Conservation (phyloP, 2,329 filamentous ascomycete genomes). For the Zopfia rhizophila region DNA sequence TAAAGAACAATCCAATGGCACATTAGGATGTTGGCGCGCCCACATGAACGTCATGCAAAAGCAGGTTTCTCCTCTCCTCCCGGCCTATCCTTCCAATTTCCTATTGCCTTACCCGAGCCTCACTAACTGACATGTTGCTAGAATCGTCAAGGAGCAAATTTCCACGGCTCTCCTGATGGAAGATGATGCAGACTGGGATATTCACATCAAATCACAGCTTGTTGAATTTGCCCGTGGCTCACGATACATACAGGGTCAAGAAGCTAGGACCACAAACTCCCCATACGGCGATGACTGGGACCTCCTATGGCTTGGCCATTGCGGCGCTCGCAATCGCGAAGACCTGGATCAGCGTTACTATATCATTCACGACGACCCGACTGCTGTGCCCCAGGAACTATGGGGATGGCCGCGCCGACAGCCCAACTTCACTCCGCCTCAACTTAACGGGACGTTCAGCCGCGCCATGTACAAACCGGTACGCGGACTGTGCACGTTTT, state of each 20-base stretch:
- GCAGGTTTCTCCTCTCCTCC: conserved; percentile 1
- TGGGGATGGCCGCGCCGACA: not conserved
- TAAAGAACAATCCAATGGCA: conserved; percentile 5
- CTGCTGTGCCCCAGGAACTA: not conserved
- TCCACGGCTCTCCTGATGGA: conserved; percentile 16
- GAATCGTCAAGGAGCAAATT: conserved; percentile 18
- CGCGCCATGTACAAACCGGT: conserved; percentile 6
- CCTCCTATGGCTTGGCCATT: conserved; percentile 49
- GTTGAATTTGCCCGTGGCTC: conserved; percentile 13
- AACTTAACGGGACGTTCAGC: conserved; percentile 2
- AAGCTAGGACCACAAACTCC: conserved; percentile 13
- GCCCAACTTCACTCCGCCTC: conserved; percentile 3
- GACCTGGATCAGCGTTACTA: conserved; percentile 8
- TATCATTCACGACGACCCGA: conserved; percentile 7
- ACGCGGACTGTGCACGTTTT: conserved; percentile 9
- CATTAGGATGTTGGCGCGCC: conserved; percentile 16
- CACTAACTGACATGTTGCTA: conserved; percentile 1
- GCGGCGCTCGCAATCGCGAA: conserved; percentile 31
- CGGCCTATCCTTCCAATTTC: too few species aligned
- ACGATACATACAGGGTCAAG: conserved; percentile 4
- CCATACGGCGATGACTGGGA: conserved; percentile 45
- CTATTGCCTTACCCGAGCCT: not conserved
- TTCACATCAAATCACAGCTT: conserved; percentile 17
- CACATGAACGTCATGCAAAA: conserved; percentile 20
- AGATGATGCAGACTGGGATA: conserved; percentile 26